Evolutionary conservation across 805 yeast species (phyloP).

Genomic region (Lipomyces starkeyi): DNA sequence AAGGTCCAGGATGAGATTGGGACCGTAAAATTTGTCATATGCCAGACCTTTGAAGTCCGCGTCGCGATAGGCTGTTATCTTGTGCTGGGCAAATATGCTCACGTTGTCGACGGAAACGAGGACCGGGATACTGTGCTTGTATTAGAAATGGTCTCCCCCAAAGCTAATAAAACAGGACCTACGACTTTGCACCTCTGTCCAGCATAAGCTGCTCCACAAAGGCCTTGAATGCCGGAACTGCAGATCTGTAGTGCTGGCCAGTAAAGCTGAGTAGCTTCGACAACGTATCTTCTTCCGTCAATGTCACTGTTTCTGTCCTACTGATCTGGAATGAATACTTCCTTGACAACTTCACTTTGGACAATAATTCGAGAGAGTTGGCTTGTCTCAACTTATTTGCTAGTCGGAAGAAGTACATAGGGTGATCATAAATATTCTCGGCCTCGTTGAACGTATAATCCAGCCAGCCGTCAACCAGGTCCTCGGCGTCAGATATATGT

Average conservation of each 20-base stretch:
- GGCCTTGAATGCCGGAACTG: slow-evolving; percentile 23
- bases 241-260: slow-evolving; percentile 10
- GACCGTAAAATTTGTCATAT: slow-evolving; percentile 19
- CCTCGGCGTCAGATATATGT: slow-evolving; percentile 31
- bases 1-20: slow-evolving; percentile 17
- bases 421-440: slow-evolving; percentile 29
- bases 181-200: slow-evolving; percentile 4
- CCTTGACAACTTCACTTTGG: neutral
- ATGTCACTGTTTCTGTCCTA: neutral
- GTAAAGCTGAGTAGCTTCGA: slow-evolving; percentile 15
- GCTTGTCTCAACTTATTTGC: slow-evolving; percentile 9
- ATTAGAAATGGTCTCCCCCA: neutral
- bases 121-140: slow-evolving; percentile 21
- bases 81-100: slow-evolving; percentile 22
- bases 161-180: neutral
- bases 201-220: slow-evolving; percentile 23
- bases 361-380: neutral
- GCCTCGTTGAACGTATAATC: slow-evolving; percentile 12
- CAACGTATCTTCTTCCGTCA: slow-evolving; percentile 20
- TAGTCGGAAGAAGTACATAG: slow-evolving; percentile 26
- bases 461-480: slow-evolving; percentile 27
- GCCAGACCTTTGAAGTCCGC: slow-evolving; percentile 11
- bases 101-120: slow-evolving; percentile 30
- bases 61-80: slow-evolving; percentile 20
- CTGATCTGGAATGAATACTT: slow-evolving; percentile 11